A percentile compares a stretch with the other conserved stretches of the same genome.
Conservation (phyloP, 805 yeast genomes). For the Candida silvatica region DNA sequence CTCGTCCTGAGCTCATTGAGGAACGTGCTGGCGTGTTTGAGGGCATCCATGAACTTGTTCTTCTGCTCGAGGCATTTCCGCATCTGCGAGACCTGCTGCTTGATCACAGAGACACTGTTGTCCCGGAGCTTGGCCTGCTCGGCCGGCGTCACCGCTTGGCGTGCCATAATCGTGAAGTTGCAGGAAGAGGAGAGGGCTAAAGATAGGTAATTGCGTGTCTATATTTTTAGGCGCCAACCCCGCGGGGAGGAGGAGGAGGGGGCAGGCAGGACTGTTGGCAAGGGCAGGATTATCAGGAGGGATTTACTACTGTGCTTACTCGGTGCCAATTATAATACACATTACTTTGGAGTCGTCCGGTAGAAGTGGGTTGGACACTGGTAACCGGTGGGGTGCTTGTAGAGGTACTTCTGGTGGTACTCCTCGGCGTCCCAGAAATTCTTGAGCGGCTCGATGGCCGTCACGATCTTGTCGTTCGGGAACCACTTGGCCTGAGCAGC, state of each 20-base stretch:
- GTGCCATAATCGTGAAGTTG: too few relatives aligned
- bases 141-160: slow-evolving; percentile 9
- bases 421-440: slow-evolving; percentile 92
- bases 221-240: too few relatives aligned
- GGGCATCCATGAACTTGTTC: slow-evolving; percentile 73
- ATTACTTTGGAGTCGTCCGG: slow-evolving; percentile 51
- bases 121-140: slow-evolving; percentile 28
- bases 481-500: slow-evolving; percentile 69
- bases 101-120: slow-evolving; percentile 42
- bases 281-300: too few relatives aligned
- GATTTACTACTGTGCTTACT: too few relatives aligned
- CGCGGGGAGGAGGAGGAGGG: too few relatives aligned
- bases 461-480: slow-evolving; percentile 57
- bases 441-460: slow-evolving; percentile 58
- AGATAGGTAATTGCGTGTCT: too few relatives aligned
- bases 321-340: too few relatives aligned
- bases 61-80: slow-evolving; percentile 58
- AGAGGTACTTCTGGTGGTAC: slow-evolving; percentile 80
- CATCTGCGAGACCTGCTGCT: slow-evolving; percentile 69
- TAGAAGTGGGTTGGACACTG: slow-evolving; percentile 85
- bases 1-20: slow-evolving; percentile 76
- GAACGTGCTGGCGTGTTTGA: slow-evolving; percentile 79
- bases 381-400: slow-evolving; percentile 77
- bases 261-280: too few relatives aligned
- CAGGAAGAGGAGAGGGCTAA: too few relatives aligned